Base-by-base conservation (phyloP, 2,329 filamentous ascomycete species). In the Fusarium miscanthi region DNA sequence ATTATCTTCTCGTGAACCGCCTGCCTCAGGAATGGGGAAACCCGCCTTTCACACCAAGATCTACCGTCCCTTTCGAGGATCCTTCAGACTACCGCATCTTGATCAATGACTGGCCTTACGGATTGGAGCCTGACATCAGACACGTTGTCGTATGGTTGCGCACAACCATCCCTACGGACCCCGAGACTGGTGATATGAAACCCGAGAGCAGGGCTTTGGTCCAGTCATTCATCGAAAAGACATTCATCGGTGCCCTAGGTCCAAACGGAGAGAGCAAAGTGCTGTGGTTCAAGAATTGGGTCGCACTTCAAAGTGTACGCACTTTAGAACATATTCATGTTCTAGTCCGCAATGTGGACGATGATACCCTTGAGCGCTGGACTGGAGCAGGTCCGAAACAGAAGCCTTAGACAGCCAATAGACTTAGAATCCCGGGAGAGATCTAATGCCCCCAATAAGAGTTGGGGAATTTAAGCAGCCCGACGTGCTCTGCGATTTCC, bases 241-340 rank as follows among this genome's bases (percentile, higher is more conserved):
- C 87, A 21, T 98, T 98, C 79, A 84, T 88, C 38, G 84, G 87
- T n/a, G 82, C 81, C 35, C 82, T 93, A 17, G 87, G 86, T 0
- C 80, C 81, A 0, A 83, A 81, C 7, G 87, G 86, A n/a, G 81
- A 83, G 63, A 82, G 85, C 10, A 84, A 82, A 53, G 89, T 92
- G 48, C 80, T 94, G 68, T 98, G 94, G 94, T 98, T 98, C 84
- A 97, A 95, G 87, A 98, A 98, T 77, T 97, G 94, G 94, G 91
- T 90, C 66, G 90, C 91, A 31, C 83, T 98, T 79, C 97, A 98
- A 85, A 97, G 93, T 76, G 92, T 98, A 45, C 90, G 95, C 76
- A 89, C 93, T 6, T 85, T 98, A 51, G 95, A 97, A 84, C 95
- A 98, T 80, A 91, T 98, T 77, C 95, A 98, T 81, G 90, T 98